A percentile compares a stretch with the other conserved stretches of the same genome.
Evolutionary conservation across 768 basidiomycete species (phyloP).

Genomic region (Cantharellus cinnabarinus): DNA sequence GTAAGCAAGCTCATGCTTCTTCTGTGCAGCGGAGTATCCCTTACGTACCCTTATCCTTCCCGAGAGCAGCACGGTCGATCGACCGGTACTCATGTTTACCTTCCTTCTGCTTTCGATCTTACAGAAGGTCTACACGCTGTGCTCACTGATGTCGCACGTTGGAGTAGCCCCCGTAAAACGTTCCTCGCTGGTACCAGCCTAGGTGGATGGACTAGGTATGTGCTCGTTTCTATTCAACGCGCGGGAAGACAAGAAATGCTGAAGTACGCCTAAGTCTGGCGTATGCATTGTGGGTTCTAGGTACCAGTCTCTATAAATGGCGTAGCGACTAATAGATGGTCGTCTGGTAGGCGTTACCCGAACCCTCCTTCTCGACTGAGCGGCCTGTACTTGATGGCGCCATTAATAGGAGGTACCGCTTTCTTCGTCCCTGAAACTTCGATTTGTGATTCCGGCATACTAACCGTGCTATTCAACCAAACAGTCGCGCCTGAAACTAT

Average conservation of each 20-base stretch:
- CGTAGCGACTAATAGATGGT: not conserved
- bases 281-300: not conserved
- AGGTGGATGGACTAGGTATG: slow-evolving; percentile 19
- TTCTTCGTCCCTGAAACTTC: not conserved
- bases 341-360: not conserved
- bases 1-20: slow-evolving; percentile 11
- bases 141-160: slow-evolving; percentile 12
- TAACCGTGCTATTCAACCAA: not conserved
- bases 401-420: slow-evolving; percentile 15
- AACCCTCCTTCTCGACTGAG: slow-evolving; percentile 11
- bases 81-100: slow-evolving; percentile 15
- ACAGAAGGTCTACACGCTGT: slow-evolving; percentile 16
- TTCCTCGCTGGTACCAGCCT: slow-evolving; percentile 18
- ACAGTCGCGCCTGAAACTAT: slow-evolving; percentile 15
- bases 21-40: not conserved
- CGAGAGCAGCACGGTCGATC: slow-evolving; percentile 9
- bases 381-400: slow-evolving; percentile 18
- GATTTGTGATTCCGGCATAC: not conserved
- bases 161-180: slow-evolving; percentile 15
- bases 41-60: too few relatives aligned
- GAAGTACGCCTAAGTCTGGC: not conserved
- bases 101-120: slow-evolving; percentile 14
- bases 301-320: not conserved
- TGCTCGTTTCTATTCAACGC: slow-evolving; percentile 1
- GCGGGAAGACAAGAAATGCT: not conserved